Evolutionary conservation across 176 grass and related monocot genomes (phyloP).

Genomic region (Musa schizocarpa): DNA sequence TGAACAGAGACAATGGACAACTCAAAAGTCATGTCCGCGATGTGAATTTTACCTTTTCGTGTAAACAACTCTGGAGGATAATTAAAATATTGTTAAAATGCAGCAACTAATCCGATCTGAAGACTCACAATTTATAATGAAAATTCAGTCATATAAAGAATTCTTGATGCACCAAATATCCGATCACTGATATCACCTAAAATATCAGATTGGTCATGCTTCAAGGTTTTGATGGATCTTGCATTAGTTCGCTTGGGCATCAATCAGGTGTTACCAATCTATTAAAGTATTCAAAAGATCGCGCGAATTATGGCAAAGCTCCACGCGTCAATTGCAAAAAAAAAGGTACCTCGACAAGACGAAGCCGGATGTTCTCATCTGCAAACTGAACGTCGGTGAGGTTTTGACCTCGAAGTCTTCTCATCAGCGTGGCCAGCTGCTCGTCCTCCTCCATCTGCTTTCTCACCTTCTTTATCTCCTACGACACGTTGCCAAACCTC

Average conservation of each 20-base stretch:
- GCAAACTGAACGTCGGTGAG: constrained; percentile 78
- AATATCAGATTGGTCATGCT: no score
- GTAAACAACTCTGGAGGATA: neutral
- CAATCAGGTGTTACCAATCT: neutral
- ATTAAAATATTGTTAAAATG: neutral
- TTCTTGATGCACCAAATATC: neutral
- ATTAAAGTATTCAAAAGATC: neutral
- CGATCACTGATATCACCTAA: neutral
- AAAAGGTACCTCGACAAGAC: constrained; percentile 63
- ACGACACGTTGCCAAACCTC: constrained; percentile 70
- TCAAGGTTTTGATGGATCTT: no score
- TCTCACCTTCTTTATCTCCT: constrained; percentile 83
- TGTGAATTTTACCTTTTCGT: neutral
- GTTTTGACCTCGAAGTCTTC: constrained; percentile 85
- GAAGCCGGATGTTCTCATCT: constrained; percentile 46
- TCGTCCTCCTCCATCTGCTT: constrained; percentile 99
- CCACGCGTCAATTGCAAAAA: neutral
- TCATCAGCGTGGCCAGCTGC: constrained; percentile 80
- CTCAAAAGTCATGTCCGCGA: neutral
- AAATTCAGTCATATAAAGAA: neutral
- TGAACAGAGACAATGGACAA: neutral
- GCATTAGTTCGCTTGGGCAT: no score
- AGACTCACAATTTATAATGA: neutral
- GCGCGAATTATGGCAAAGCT: neutral
- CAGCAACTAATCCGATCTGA: neutral